Conservation (phyloP, 768 basidiomycete species). For the Psilocybe cyanescens region DNA sequence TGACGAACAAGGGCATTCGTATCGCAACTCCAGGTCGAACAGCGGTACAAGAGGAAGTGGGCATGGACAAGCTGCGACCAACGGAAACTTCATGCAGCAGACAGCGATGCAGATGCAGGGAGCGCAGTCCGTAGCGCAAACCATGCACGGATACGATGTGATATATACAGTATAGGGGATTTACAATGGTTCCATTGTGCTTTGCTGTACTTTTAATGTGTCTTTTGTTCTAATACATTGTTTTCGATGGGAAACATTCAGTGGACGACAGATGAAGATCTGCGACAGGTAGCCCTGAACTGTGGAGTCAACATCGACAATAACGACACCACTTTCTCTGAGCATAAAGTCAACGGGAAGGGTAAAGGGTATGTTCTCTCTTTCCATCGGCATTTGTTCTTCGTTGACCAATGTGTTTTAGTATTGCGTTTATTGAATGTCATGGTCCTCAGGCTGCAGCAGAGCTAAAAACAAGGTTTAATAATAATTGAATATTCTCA, state of each 20-base stretch:
- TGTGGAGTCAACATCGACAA: slow-evolving; percentile 77
- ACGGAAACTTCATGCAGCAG: slow-evolving; percentile 29
- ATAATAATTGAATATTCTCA: slow-evolving; percentile 64
- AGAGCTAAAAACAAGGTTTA: slow-evolving; percentile 81
- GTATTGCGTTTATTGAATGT: slow-evolving; percentile 88
- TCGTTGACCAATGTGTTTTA: slow-evolving; percentile 30
- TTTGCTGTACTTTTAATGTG: slow-evolving; percentile 35
- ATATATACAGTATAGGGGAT: slow-evolving; percentile 79
- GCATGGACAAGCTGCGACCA: slow-evolving; percentile 26
- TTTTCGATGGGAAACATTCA: slow-evolving; percentile 35
- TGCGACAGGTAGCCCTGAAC: slow-evolving; percentile 75
- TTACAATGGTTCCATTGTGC: slow-evolving; percentile 86
- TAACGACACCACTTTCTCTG: slow-evolving; percentile 93
- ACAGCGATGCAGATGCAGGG: slow-evolving; percentile 23
- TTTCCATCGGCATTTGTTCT: not conserved
- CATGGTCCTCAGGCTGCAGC: slow-evolving; percentile 67
- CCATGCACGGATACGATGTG: slow-evolving; percentile 54
- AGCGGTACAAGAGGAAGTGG: slow-evolving; percentile 12
- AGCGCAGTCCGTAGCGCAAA: slow-evolving; percentile 27
- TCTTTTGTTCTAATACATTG: slow-evolving; percentile 31
- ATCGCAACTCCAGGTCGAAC: slow-evolving; percentile 38
- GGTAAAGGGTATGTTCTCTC: slow-evolving; percentile 83
- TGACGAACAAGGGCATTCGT: slow-evolving; percentile 37
- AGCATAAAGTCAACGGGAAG: slow-evolving; percentile 99
- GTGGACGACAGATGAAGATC: slow-evolving; percentile 98